A percentile compares a stretch with the other conserved stretches of the same genome.
Conservation (phyloP, 169 alveolate species). For the Amoebophrya sp. region DNA sequence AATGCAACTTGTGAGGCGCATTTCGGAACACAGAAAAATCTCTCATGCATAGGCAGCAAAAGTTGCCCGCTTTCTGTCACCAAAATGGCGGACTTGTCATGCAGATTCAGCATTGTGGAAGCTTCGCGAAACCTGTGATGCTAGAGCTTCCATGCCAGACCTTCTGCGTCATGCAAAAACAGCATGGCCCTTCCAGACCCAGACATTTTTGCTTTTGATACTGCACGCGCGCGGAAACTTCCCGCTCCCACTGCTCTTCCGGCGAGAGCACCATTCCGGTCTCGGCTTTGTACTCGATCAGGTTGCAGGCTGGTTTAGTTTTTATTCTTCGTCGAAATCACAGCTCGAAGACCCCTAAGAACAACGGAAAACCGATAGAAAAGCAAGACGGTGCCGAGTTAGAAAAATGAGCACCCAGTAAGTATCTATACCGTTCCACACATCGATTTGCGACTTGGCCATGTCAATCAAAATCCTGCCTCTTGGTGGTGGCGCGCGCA, state of each 20-base stretch:
- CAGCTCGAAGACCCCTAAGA: too few species aligned
- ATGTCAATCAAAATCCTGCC: conserved; percentile 40
- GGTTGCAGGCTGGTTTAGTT: not conserved
- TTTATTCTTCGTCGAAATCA: not conserved
- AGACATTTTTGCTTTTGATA: too few species aligned
- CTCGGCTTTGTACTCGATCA: conserved; percentile 36
- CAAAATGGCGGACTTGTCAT: too few species aligned
- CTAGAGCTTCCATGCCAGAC: too few species aligned
- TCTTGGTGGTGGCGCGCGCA: conserved; percentile 38
- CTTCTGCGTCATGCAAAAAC: too few species aligned
- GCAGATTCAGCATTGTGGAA: too few species aligned
- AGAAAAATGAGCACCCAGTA: not conserved
- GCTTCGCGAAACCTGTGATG: too few species aligned
- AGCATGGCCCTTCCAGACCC: too few species aligned
- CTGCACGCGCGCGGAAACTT: conserved; percentile 36
- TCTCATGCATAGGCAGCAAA: too few species aligned
- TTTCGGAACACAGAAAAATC: too few species aligned
- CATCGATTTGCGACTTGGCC: conserved; percentile 40
- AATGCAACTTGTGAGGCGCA: too few species aligned
- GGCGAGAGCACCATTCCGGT: conserved; percentile 40
- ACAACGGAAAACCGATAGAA: not conserved
- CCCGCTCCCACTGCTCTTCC: conserved; percentile 35
- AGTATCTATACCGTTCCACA: conserved; percentile 1
- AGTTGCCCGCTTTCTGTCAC: too few species aligned
- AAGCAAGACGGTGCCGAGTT: not conserved